Evolutionary conservation across 768 basidiomycete genomes (phyloP), one percentile per base, ranked within the genome.

Genomic region (Trametes sanguinea): DNA sequence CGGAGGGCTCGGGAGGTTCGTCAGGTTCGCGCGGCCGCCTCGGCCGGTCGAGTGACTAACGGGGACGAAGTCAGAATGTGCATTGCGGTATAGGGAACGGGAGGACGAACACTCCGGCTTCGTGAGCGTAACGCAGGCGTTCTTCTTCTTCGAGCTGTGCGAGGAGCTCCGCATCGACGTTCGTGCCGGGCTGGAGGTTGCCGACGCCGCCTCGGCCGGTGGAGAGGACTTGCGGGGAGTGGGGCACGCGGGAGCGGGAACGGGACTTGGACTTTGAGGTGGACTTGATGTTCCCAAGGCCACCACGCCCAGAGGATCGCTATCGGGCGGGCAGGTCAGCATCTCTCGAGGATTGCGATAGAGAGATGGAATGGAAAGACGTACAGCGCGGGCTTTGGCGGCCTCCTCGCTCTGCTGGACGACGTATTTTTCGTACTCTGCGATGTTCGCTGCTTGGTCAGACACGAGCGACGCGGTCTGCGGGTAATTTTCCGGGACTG

Each of bases 221-320:
- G 40, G 84, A 84, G 63, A 82, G 81, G 30, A 77, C 61, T 11
- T 46, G 54, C n/a, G 54, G 54, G 3, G 45, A 22, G 27, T 50
- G 47, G 4, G 69, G 71, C 0, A 53, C 61, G 35, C 47, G 50
- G 56, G 51, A 64, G 32, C 80, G 82, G 16, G 85, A 85, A 46
- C 82, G 81, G 8, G 78, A 74, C n/a, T 68, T 72, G 13, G 57
- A 57, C 51, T 68, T n/a, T 2, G 90, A 22, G 22, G 22, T 22
- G 22, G 22, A 88, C 55, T 89, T 85, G 54, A 95, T 86, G 80
- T 95, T 95, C 2, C 93, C 94, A 3, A 82, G 83, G n/a, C 94
- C 94, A 37, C 94, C 94, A 51, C 93, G 85, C 6, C 94, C 94
- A 37, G 82, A 83, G 3, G 85, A 88, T 62, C 76, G 88, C 72